These are phyloP conservation scores for Talaromyces ruber DNA, from an alignment of 495 filamentous ascomycete species.

Conservation along the genomic window DNA sequence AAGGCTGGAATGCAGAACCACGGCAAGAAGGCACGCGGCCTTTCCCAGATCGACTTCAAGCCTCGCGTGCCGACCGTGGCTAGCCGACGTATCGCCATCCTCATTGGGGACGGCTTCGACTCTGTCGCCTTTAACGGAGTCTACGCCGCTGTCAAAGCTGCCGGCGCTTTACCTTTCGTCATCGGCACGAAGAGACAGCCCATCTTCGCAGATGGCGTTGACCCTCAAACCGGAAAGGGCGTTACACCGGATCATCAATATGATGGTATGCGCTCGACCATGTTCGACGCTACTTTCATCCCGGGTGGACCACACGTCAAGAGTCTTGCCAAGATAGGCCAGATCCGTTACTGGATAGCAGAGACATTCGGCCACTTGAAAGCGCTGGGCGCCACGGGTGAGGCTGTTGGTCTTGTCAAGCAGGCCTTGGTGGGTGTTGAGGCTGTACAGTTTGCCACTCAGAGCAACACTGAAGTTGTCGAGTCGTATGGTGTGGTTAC, in stretches of 20 bases:
- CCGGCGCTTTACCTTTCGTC: slow-evolving; percentile 59
- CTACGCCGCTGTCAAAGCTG: slow-evolving; percentile 50
- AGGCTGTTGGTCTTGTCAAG: slow-evolving; percentile 57
- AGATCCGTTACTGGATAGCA: slow-evolving; percentile 74
- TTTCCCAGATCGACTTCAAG: slow-evolving; percentile 63
- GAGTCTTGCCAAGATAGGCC: slow-evolving; percentile 59
- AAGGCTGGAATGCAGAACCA: slow-evolving; percentile 50
- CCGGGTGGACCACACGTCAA: slow-evolving; percentile 61
- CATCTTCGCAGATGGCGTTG: slow-evolving; percentile 49
- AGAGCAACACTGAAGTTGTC: slow-evolving; percentile 37
- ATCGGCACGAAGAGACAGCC: slow-evolving; percentile 51
- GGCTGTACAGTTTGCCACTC: slow-evolving; percentile 36
- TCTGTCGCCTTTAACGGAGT: slow-evolving; percentile 53
- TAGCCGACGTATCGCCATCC: slow-evolving; percentile 65
- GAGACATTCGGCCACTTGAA: slow-evolving; percentile 79
- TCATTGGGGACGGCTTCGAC: slow-evolving; percentile 79
- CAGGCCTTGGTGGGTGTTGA: slow-evolving; percentile 47
- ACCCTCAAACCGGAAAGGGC: slow-evolving; percentile 34
- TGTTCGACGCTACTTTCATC: slow-evolving; percentile 79
- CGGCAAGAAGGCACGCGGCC: slow-evolving; percentile 51
- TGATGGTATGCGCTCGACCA: slow-evolving; percentile 71
- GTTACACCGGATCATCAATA: slow-evolving; percentile 72
- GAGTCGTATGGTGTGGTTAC: slow-evolving; percentile 68
- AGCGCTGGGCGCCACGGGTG: slow-evolving; percentile 65
- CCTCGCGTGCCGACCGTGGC: slow-evolving; percentile 56